Evolutionary conservation across 176 grass and related monocot species (phyloP), one percentile per base, ranked within the genome.

Genomic region (Hordeum marinum): DNA sequence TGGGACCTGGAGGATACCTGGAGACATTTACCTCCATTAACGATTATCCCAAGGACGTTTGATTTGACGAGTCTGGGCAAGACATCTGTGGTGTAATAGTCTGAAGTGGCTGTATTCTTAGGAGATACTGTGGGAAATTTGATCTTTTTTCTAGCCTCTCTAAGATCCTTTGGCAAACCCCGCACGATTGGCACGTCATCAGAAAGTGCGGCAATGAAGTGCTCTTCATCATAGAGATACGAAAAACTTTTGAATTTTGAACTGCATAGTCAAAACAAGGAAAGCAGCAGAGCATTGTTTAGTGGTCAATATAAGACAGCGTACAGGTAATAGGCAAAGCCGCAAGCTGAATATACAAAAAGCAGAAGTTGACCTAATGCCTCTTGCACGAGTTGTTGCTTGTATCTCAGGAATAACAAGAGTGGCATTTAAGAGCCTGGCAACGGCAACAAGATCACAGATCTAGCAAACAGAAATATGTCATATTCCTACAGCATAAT

Each of bases 241-340:
- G 93, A 96, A 84, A 99, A 99, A 77, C 96, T 99, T 88, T 96
- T 99, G 85, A 96, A 99, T 81, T 92, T 99, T 75, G 90, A 76
- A 89, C 96, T 99, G 91, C 81, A 79, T 26, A n/a, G 42, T 68
- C 50, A 69, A 74, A 85, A 85, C 31, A 72, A 65, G 63, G 34
- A 81, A 70, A 63, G 37, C n/a, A 71, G 37, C 9, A 54, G 79
- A 39, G 55, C 14, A 72, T 58, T 81, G 81, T 75, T 82, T 63
- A 48, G 73, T 83, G 68, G 34, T 17, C 42, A 59, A 80, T 6
- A 57, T 6, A 80, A 87, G 66, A 75, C 6, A 75, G 37, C 10
- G 21, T 24, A 85, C 65, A 75, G 74, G 26, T 7, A 69, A 74
- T 67, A 85, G 41, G 63, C 29, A 87, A 78, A 69, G 6, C 29